A percentile compares a stretch with the other conserved stretches of the same genome.
Conservation (phyloP, 306 rosid genomes). For the Medicago arabica region DNA sequence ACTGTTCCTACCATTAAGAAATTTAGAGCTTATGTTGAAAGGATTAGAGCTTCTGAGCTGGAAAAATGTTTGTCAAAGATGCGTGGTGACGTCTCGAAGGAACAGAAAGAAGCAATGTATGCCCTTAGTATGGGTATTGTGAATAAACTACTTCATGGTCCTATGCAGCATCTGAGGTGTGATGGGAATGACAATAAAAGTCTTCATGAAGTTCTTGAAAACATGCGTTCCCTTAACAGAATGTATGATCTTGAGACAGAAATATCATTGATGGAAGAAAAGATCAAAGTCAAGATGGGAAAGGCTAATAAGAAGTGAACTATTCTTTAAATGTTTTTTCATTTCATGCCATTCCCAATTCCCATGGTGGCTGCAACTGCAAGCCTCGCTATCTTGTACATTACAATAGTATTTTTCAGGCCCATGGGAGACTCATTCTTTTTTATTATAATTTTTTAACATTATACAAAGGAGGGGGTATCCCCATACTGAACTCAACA, state of each 20-base stretch:
- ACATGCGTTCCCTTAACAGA: slow-evolving; percentile 86
- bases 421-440: slow-evolving; percentile 44
- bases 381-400: slow-evolving; percentile 39
- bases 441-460: slow-evolving; percentile 39
- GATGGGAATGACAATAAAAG: slow-evolving; percentile 58
- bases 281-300: slow-evolving; percentile 74
- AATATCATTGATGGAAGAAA: slow-evolving; percentile 69
- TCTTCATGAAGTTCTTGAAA: slow-evolving; percentile 71
- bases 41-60: slow-evolving; percentile 78
- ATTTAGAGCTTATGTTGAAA: slow-evolving; percentile 76
- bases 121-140: slow-evolving; percentile 83
- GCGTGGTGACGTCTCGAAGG: slow-evolving; percentile 69
- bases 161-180: slow-evolving; percentile 87
- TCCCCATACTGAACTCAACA: slow-evolving; percentile 1
- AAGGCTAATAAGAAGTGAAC: slow-evolving; percentile 40
- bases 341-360: slow-evolving; percentile 31
- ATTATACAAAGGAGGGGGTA: slow-evolving; percentile 22
- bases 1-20: slow-evolving; percentile 94
- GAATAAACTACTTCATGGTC: slow-evolving; percentile 86
- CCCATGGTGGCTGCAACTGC: slow-evolving; percentile 10
- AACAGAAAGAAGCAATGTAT: slow-evolving; percentile 68
- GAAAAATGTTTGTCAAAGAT: slow-evolving; percentile 85
- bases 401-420: slow-evolving; percentile 27
- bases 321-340: slow-evolving; percentile 23
- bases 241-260: slow-evolving; percentile 92